These are phyloP conservation scores for Escovopsis weberi DNA, from an alignment of 2,329 filamentous ascomycete genomes.

Conservation along the genomic window DNA sequence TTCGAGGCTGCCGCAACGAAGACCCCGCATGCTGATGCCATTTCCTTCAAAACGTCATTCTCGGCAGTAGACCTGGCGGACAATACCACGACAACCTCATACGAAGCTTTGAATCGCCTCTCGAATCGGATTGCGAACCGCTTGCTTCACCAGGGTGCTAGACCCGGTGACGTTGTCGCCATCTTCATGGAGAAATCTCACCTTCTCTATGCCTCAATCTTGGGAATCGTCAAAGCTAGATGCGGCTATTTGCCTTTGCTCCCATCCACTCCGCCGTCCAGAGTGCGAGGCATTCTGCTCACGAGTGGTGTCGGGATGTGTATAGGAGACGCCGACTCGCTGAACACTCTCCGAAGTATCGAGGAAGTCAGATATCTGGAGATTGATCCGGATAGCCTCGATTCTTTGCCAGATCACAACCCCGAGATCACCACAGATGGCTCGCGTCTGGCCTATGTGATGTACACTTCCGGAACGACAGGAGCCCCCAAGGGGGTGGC, in stretches of 20 bases:
- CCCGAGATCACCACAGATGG: constrained; percentile 23
- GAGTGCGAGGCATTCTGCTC: constrained; percentile 45
- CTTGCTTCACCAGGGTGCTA: constrained; percentile 32
- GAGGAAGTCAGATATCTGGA: constrained; percentile 16
- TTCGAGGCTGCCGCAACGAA: constrained; percentile 38
- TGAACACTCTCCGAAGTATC: constrained; percentile 5
- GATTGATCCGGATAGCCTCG: constrained; percentile 16
- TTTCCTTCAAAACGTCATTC: constrained; percentile 43
- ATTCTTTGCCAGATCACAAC: constrained; percentile 20
- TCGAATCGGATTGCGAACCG: constrained; percentile 49
- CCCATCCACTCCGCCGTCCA: constrained; percentile 50
- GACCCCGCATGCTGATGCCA: constrained; percentile 40
- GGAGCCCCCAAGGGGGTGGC: constrained; percentile 68
- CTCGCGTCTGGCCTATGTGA: constrained; percentile 53
- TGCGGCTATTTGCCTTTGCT: constrained; percentile 69
- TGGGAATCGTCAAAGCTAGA: constrained; percentile 61
- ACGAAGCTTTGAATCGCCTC: constrained; percentile 44
- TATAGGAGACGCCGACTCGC: constrained; percentile 22
- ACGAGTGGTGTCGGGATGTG: constrained; percentile 40
- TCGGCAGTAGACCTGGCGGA: not conserved
- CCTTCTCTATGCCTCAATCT: constrained; percentile 56
- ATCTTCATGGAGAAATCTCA: constrained; percentile 67
- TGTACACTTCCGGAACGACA: constrained; percentile 76
- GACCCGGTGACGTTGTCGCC: constrained; percentile 46
- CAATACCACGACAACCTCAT: constrained; percentile 36